These are phyloP conservation scores for Copromyces sp. DNA, from an alignment of 495 filamentous ascomycete species.

Conservation along the genomic window DNA sequence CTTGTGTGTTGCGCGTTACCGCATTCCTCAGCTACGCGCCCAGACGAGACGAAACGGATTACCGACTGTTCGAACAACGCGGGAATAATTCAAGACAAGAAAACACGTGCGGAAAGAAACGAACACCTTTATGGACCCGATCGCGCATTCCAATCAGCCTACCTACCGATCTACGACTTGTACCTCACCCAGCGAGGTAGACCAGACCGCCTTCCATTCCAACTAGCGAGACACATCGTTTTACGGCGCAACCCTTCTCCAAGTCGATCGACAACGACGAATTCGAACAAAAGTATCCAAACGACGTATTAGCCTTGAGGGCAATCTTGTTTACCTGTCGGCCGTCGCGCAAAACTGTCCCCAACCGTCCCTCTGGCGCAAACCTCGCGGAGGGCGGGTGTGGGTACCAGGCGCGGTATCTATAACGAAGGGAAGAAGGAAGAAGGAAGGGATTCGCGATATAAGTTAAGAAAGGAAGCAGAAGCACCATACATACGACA, in stretches of 20 bases:
- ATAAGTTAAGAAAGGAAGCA: constrained; percentile 14
- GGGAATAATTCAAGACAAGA: background rate
- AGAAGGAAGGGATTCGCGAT: background rate
- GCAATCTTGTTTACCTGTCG: background rate
- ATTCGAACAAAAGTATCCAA: background rate
- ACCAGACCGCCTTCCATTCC: background rate
- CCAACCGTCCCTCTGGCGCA: constrained; percentile 13
- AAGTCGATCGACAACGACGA: background rate
- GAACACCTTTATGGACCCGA: background rate
- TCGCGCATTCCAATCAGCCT: background rate
- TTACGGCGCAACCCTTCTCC: background rate
- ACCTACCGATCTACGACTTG: background rate
- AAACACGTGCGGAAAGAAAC: background rate
- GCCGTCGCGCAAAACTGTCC: background rate
- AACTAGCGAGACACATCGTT: background rate
- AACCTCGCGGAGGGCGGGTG: constrained; percentile 30
- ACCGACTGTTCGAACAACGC: background rate
- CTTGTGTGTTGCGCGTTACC: background rate
- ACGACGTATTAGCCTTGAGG: background rate
- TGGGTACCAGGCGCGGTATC: constrained; percentile 19
- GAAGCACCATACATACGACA: constrained; percentile 8
- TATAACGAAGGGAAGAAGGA: background rate
- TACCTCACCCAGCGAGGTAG: background rate
- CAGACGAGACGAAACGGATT: background rate
- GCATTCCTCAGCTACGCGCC: background rate